A percentile compares a stretch with the other conserved stretches of the same genome.
These are phyloP conservation scores for Notholithocarpus densiflorus DNA, from an alignment of 306 rosid genomes.

Conservation along the genomic window DNA sequence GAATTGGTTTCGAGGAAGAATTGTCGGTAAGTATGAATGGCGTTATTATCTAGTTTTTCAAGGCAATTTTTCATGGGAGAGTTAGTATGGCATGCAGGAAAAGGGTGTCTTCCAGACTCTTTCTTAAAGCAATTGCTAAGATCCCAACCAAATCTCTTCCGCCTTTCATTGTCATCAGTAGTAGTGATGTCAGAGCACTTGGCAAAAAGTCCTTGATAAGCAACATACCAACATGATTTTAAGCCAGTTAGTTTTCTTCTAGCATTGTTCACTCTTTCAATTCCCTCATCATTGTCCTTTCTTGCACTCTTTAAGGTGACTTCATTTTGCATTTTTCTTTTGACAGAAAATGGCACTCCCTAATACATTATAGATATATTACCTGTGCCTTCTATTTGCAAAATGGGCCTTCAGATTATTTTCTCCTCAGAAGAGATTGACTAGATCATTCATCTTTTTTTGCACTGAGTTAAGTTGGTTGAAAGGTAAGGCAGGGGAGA, in stretches of 20 bases:
- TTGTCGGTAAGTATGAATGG: constrained; percentile 63
- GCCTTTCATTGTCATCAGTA: constrained; percentile 47
- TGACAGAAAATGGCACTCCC: no score
- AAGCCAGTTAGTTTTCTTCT: constrained; percentile 43
- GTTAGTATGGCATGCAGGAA: constrained; percentile 54
- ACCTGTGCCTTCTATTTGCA: no score
- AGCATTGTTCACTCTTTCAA: constrained; percentile 45
- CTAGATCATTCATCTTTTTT: no score
- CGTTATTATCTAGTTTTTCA: constrained; percentile 46
- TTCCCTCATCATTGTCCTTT: no score
- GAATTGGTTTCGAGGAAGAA: constrained; percentile 84
- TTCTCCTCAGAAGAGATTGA: no score
- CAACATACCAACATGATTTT: constrained; percentile 66
- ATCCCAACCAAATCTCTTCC: constrained; percentile 80
- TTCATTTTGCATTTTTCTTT: no score
- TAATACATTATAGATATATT: no score
- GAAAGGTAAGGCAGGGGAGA: no score
- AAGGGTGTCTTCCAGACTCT: constrained; percentile 60
- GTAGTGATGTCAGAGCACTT: constrained; percentile 64
- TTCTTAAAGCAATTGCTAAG: constrained; percentile 80
- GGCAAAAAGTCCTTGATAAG: constrained; percentile 60
- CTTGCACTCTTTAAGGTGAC: no score
- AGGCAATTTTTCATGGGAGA: constrained; percentile 45
- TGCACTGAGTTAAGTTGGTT: no score
- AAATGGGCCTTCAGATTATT: no score